Evolutionary conservation across 805 yeast species (phyloP).

Genomic region (Wickerhamiella hasegawae): DNA sequence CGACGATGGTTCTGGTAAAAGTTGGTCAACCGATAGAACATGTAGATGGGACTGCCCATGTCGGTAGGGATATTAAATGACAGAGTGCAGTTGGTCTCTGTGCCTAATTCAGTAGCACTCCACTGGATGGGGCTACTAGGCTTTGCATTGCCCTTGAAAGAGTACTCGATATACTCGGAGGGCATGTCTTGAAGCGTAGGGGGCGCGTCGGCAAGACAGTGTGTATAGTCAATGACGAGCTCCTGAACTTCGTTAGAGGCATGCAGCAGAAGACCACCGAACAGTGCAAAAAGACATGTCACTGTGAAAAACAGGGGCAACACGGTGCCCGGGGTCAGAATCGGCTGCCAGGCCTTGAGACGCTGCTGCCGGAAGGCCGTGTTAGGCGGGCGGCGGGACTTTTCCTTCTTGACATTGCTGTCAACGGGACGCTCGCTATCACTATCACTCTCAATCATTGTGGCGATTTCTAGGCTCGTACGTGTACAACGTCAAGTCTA

Average conservation of each 20-base stretch:
- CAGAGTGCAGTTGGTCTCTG: constrained; percentile 40
- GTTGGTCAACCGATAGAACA: constrained; percentile 77
- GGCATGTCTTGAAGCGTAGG: constrained; percentile 41
- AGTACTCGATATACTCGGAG: constrained; percentile 35
- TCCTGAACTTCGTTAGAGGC: constrained; percentile 72
- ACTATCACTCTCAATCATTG: constrained; percentile 22
- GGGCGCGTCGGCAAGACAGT: constrained; percentile 41
- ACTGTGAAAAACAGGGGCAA: constrained; percentile 63
- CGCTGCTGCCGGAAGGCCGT: constrained; percentile 38
- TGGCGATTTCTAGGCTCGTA: no score
- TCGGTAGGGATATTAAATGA: constrained; percentile 59
- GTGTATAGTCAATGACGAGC: constrained; percentile 56
- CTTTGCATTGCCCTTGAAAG: constrained; percentile 36
- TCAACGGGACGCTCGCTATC: constrained; percentile 18
- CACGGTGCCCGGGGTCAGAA: constrained; percentile 80
- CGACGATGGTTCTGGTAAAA: constrained; percentile 92
- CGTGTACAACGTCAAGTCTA: no score
- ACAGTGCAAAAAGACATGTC: constrained; percentile 72
- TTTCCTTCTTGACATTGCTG: constrained; percentile 20
- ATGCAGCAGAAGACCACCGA: constrained; percentile 70
- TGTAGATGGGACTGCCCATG: constrained; percentile 51
- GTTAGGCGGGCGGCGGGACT: constrained; percentile 27
- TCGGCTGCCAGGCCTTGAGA: constrained; percentile 66
- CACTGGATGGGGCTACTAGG: constrained; percentile 40
- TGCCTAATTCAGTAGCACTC: constrained; percentile 32